These are phyloP conservation scores for Trichoderma polysporum DNA, from an alignment of 2,329 filamentous ascomycete species.

Conservation along the genomic window DNA sequence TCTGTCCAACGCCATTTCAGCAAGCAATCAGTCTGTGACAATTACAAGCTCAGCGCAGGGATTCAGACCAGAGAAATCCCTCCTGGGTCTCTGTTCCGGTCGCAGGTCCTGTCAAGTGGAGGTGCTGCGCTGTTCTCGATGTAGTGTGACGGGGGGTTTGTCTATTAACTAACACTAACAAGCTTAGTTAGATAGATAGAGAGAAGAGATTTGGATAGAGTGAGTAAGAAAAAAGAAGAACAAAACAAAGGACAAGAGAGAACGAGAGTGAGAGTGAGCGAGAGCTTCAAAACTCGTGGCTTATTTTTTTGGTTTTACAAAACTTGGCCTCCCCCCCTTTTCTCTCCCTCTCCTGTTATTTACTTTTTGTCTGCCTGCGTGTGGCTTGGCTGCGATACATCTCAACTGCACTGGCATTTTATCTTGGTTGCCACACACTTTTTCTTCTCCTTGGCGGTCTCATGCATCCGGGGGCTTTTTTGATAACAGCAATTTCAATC, in stretches of 20 bases:
- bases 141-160: conserved; percentile 4
- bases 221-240: not conserved
- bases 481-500: not conserved
- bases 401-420: not conserved
- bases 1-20: not conserved
- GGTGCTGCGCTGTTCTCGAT: not conserved
- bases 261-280: too few relatives aligned
- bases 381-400: not conserved
- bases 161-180: not conserved
- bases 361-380: not conserved
- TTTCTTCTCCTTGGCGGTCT: not conserved
- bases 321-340: not conserved
- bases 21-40: not conserved
- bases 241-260: not conserved
- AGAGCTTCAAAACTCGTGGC: too few relatives aligned
- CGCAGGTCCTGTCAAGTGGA: conserved; percentile 9
- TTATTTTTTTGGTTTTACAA: too few relatives aligned
- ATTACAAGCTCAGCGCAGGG: not conserved
- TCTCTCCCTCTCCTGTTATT: not conserved
- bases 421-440: not conserved
- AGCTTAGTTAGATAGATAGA: not conserved
- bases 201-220: not conserved
- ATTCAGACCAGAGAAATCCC: not conserved
- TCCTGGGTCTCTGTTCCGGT: conserved; percentile 2
- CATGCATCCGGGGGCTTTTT: not conserved